phyloP scores from a whole-genome alignment of 345 rosid genomes.

The Mercurialis annua region DNA sequence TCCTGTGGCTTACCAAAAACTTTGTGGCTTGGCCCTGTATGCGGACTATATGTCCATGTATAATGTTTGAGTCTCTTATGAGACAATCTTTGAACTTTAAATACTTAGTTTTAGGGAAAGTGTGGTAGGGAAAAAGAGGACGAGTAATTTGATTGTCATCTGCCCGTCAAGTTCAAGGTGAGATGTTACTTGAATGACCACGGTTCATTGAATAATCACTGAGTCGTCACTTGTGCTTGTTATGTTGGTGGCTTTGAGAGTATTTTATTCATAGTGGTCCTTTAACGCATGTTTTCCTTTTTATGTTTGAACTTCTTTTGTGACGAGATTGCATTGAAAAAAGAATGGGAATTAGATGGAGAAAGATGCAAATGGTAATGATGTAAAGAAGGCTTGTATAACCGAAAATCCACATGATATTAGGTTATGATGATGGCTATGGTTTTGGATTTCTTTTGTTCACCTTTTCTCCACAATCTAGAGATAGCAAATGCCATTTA shows the following conservation, averaged over 20 bases:
- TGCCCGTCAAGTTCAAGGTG: not conserved
- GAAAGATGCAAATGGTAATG: too few species aligned
- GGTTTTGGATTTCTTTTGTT: not conserved
- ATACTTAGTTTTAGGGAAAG: not conserved
- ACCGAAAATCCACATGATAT: too few species aligned
- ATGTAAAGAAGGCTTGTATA: too few species aligned
- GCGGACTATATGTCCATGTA: too few species aligned
- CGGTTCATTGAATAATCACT: not conserved
- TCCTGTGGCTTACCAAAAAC: not conserved
- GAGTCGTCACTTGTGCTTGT: too few species aligned
- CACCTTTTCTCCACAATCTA: not conserved
- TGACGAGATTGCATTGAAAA: too few species aligned
- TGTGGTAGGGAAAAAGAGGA: too few species aligned
- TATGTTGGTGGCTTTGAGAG: not conserved
- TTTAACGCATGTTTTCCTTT: not conserved
- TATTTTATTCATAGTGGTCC: not conserved
- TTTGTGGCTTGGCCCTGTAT: not conserved
- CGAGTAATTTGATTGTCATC: not conserved
- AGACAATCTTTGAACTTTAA: not conserved
- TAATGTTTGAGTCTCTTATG: not conserved
- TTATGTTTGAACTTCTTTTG: not conserved
- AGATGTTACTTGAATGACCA: not conserved
- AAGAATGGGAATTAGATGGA: too few species aligned
- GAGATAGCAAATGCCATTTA: not conserved
- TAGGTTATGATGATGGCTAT: not conserved